Conservation (phyloP, 1,284 basidiomycete genomes). For the Taiwanofungus camphoratus region DNA sequence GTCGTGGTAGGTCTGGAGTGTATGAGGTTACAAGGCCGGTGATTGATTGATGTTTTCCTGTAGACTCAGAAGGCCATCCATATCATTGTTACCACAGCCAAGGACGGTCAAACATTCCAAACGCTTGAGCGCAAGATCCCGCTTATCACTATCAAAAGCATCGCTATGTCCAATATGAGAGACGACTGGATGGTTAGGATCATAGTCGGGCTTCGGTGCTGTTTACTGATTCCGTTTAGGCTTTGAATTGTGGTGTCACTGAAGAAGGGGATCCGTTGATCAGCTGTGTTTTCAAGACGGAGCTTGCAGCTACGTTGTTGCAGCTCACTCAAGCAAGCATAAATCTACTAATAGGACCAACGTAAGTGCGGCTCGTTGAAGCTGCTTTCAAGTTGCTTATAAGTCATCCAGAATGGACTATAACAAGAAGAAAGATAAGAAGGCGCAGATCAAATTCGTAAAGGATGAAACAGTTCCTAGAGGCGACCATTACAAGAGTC, state of each 20-base stretch:
- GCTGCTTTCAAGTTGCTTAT: slow-evolving; percentile 4
- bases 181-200: slow-evolving; percentile 90
- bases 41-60: slow-evolving; percentile 1
- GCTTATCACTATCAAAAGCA: slow-evolving; percentile 79
- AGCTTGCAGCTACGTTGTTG: slow-evolving; percentile 80
- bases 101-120: slow-evolving; percentile 61
- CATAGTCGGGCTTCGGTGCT: background rate
- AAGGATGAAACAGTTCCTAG: slow-evolving; percentile 85
- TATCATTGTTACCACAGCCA: slow-evolving; percentile 69
- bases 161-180: slow-evolving; percentile 83
- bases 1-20: slow-evolving; percentile 60
- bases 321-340: slow-evolving; percentile 78
- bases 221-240: slow-evolving; percentile 31
- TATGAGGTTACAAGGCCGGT: background rate
- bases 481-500: slow-evolving; percentile 92
- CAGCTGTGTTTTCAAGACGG: slow-evolving; percentile 94
- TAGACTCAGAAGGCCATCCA: slow-evolving; percentile 90
- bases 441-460: slow-evolving; percentile 79
- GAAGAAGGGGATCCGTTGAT: slow-evolving; percentile 97
- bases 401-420: slow-evolving; percentile 66
- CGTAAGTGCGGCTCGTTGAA: slow-evolving; percentile 42
- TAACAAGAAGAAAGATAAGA: slow-evolving; percentile 97
- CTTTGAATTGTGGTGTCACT: slow-evolving; percentile 66
- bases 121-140: slow-evolving; percentile 86
- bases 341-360: slow-evolving; percentile 68